Conservation (phyloP, 2,329 filamentous ascomycete genomes). For the Scytalidium lignicola region DNA sequence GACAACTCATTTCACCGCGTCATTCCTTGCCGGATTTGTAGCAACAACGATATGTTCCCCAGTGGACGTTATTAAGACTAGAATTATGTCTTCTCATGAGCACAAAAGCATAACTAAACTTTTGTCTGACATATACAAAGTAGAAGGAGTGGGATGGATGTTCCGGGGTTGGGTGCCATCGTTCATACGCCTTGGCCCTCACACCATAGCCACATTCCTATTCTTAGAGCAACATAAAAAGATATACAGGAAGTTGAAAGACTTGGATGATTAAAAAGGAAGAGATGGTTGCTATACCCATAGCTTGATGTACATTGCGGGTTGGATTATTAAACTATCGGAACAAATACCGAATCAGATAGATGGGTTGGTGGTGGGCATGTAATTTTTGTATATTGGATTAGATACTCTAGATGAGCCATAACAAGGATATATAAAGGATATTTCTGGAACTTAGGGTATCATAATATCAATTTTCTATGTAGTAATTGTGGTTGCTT, state of each 20-base stretch:
- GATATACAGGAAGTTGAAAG: constrained; percentile 55
- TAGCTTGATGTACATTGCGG: neutral
- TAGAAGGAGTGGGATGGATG: constrained; percentile 75
- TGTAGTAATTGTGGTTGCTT: neutral
- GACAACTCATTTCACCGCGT: constrained; percentile 74
- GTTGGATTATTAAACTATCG: neutral
- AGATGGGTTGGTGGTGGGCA: neutral
- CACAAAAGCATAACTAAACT: constrained; percentile 51
- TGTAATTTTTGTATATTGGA: neutral
- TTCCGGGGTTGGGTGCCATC: constrained; percentile 88
- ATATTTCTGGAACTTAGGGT: constrained; percentile 16
- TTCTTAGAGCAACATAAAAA: constrained; percentile 86
- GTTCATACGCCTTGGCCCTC: constrained; percentile 62
- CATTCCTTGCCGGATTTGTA: constrained; percentile 72
- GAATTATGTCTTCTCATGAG: constrained; percentile 69
- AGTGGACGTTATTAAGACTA: constrained; percentile 84
- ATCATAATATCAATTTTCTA: constrained; percentile 17
- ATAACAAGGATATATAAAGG: constrained; percentile 9
- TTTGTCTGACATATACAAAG: constrained; percentile 60
- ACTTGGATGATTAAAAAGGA: constrained; percentile 16
- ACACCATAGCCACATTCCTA: constrained; percentile 83
- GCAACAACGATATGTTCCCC: constrained; percentile 82
- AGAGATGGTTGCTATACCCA: constrained; percentile 1
- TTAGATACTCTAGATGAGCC: neutral
- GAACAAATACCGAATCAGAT: neutral